These are phyloP conservation scores for Alternaria arbusti DNA, from an alignment of 2,329 filamentous ascomycete genomes.

Conservation along the genomic window DNA sequence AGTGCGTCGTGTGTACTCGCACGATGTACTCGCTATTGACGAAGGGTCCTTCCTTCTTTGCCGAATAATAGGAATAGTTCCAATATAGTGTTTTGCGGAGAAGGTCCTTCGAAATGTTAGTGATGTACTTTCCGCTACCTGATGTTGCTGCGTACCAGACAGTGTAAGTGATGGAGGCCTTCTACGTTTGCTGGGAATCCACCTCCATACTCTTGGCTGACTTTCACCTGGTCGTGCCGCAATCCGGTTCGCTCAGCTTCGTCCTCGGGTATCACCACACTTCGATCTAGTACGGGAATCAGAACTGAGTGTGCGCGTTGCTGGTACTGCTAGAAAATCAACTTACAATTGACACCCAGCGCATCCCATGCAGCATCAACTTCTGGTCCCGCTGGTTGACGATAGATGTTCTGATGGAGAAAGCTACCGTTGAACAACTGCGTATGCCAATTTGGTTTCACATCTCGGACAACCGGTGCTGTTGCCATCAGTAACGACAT, in stretches of 20 bases:
- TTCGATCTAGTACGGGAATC: conserved; percentile 24
- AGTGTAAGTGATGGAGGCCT: conserved; percentile 65
- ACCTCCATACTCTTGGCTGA: conserved; percentile 62
- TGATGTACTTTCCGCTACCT: not conserved
- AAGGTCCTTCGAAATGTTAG: conserved; percentile 57
- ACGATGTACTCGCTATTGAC: conserved; percentile 62
- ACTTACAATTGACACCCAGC: conserved; percentile 59
- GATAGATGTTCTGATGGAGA: conserved; percentile 61
- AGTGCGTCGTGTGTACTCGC: conserved; percentile 64
- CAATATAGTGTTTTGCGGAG: conserved; percentile 65
- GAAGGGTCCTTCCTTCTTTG: conserved; percentile 60
- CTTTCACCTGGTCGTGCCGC: conserved; percentile 61
- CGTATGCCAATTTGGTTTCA: conserved; percentile 51
- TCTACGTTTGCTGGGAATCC: conserved; percentile 66
- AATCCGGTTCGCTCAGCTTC: conserved; percentile 60
- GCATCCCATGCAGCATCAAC: conserved; percentile 65
- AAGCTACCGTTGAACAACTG: conserved; percentile 64
- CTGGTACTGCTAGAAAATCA: not conserved
- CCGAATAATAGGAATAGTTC: conserved; percentile 65
- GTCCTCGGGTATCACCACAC: conserved; percentile 57
- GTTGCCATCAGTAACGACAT: not conserved
- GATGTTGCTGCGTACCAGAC: conserved; percentile 52
- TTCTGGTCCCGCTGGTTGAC: conserved; percentile 56
- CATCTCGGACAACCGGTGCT: conserved; percentile 48
- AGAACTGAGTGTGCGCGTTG: not conserved